Evolutionary conservation across 768 basidiomycete species (phyloP).

Genomic region (Suillus subaureus): DNA sequence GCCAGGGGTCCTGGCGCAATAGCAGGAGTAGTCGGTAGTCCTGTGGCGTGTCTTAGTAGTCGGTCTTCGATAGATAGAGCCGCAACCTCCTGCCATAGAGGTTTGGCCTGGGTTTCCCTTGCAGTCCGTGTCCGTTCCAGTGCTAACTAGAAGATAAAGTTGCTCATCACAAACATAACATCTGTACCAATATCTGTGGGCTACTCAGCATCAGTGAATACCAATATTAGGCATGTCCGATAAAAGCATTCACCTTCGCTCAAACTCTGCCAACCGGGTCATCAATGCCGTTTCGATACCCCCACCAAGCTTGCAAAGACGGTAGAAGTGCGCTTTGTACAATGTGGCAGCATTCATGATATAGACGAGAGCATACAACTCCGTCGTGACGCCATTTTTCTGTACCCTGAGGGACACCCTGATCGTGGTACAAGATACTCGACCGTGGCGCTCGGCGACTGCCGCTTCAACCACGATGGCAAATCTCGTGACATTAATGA

Average conservation of each 20-base stretch:
- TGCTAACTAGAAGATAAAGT: too few species aligned
- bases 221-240: neutral
- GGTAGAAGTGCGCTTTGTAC: constrained; percentile 9
- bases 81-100: too few species aligned
- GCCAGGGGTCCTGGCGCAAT: too few species aligned
- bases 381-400: constrained; percentile 7
- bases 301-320: neutral
- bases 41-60: too few species aligned
- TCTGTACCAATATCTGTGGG: too few species aligned
- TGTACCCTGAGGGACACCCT: constrained; percentile 15
- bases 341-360: constrained; percentile 1
- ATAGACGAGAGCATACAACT: constrained; percentile 16
- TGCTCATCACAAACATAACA: too few species aligned
- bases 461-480: constrained; percentile 16
- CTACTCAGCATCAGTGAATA: too few species aligned
- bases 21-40: too few species aligned
- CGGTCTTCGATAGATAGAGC: too few species aligned
- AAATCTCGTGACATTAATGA: neutral
- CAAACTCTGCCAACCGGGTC: neutral
- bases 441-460: constrained; percentile 10
- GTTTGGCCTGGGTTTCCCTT: too few species aligned
- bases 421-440: constrained; percentile 11
- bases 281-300: neutral
- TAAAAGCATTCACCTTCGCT: constrained; percentile 1
- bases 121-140: too few species aligned